These are phyloP conservation scores for Starmerella riodocensis DNA, from an alignment of 805 yeast genomes.

Conservation along the genomic window DNA sequence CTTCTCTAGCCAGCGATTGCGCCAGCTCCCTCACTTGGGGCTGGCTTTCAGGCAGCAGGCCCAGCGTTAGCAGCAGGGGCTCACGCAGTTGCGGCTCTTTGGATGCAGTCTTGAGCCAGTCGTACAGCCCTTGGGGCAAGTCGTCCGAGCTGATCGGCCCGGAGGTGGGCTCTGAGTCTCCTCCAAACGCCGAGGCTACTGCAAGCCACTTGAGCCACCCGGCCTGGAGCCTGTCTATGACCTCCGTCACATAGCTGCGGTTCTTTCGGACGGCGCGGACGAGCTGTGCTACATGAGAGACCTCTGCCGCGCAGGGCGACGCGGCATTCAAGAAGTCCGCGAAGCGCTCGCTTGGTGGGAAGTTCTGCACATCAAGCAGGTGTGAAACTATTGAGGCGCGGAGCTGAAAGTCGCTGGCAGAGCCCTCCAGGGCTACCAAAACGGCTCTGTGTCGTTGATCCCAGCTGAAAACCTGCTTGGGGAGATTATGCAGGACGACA, in stretches of 20 bases:
- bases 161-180: neutral
- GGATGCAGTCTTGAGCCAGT: neutral
- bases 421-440: constrained; percentile 1
- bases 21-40: neutral
- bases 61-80: constrained; percentile 5
- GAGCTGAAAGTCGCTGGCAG: neutral
- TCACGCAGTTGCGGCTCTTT: neutral
- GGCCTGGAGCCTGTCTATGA: too few species aligned
- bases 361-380: constrained; percentile 10
- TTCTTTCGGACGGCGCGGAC: neutral
- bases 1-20: constrained; percentile 1
- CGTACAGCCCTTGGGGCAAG: too few species aligned
- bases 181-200: neutral
- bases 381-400: constrained; percentile 4
- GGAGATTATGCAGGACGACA: constrained; percentile 2
- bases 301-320: neutral
- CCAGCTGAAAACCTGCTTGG: constrained; percentile 13
- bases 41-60: constrained; percentile 2
- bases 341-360: constrained; percentile 4
- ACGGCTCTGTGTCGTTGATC: constrained; percentile 12
- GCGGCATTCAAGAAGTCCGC: neutral
- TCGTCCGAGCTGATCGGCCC: neutral
- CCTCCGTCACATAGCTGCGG: neutral
- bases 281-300: neutral
- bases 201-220: constrained; percentile 9